Base-by-base conservation (phyloP, 768 basidiomycete species). In the Pulveroboletus ravenelii region DNA sequence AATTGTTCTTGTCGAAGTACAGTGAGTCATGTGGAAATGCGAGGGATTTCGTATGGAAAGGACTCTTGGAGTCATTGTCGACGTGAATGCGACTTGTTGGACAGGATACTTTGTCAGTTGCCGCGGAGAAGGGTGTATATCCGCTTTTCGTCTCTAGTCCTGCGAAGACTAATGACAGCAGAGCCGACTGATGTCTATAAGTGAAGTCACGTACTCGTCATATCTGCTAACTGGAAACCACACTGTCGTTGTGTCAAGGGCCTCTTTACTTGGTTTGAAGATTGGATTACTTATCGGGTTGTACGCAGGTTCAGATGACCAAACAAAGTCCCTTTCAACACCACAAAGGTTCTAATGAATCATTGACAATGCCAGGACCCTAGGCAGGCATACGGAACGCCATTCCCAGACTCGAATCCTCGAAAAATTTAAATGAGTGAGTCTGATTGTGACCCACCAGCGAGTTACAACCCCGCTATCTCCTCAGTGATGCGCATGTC, bases 11-110 rank as follows among this genome's bases (percentile, higher is more conserved):
- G 62, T 71, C 82, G 10, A 90, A 89, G 65, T 92, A 87, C 56
- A 78, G 80, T 1, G 86, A 90, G 60, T 78, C 85, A 7, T 77
- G 76, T 47, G 92, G 91, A 38, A 93, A 93, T 65, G 75, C 90
- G 12, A 74, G 85, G 52, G 82, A 86, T 50, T 90, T 94, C 58
- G 85, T 89, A 36, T 80, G 79, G 78, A 80, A 78, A 44, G 85
- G 84, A 2, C 58, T 87, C 44, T 61, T 82, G 61, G 48, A 59
- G 47, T 61, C 68, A 40, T 39, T 68, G 45, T 56, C 62, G 50
- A 49, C 35, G 17, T 67, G 55, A 66, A 34, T 45, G 1, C 25
- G 10, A 17, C 29, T 14, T 34, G 29, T 36, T 15, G 30, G 18
- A 13, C 12, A 14, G 25, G 18, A 17, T 17, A 4, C 7, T 23